Percentiles rank a stretch among this genome's conserved stretches.
These are phyloP conservation scores for Pelargonium nanum DNA, from an alignment of 345 rosid species.

Conservation along the genomic window DNA sequence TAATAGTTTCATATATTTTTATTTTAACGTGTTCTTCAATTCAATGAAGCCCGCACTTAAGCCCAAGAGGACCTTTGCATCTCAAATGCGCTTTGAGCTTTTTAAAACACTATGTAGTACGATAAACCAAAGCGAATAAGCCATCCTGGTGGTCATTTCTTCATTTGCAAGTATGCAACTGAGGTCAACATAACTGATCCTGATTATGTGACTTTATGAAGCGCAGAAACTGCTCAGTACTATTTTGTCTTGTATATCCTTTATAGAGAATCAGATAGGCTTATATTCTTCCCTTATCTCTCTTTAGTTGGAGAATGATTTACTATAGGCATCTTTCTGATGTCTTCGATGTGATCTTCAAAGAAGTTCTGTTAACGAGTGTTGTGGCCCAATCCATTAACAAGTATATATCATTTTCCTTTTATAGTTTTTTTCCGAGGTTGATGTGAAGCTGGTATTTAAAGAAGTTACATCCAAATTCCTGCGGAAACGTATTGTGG, in stretches of 20 bases:
- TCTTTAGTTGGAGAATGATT: neutral
- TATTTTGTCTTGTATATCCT: too few species aligned
- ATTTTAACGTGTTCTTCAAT: too few species aligned
- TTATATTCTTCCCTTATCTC: neutral
- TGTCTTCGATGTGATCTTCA: neutral
- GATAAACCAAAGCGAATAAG: neutral
- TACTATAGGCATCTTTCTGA: neutral
- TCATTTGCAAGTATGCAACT: neutral
- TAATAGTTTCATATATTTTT: too few species aligned
- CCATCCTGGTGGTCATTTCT: neutral
- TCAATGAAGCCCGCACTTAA: too few species aligned
- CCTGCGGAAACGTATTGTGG: conserved; percentile 79
- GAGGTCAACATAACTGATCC: neutral
- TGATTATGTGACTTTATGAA: too few species aligned
- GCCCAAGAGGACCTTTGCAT: too few species aligned
- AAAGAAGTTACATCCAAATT: conserved; percentile 86
- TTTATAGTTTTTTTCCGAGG: conserved; percentile 66
- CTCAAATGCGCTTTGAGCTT: too few species aligned
- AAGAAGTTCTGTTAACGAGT: neutral
- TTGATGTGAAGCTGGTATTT: conserved; percentile 95
- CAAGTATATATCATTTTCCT: neutral
- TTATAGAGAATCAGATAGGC: neutral
- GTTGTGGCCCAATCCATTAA: neutral
- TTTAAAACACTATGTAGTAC: too few species aligned
- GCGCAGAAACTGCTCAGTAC: neutral